Conservation (phyloP, 805 yeast genomes). For the Barnettozyma sp. region DNA sequence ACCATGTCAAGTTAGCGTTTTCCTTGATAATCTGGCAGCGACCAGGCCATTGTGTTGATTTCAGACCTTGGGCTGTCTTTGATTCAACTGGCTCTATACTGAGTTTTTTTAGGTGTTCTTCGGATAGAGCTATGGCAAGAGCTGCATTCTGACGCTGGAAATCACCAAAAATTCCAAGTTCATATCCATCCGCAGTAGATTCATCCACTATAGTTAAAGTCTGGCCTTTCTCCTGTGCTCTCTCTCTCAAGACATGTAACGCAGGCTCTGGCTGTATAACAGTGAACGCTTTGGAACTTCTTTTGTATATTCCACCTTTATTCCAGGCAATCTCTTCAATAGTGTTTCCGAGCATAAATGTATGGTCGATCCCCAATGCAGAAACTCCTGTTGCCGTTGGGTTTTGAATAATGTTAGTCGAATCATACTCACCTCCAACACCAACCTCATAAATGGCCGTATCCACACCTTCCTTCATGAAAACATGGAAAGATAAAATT, state of each 20-base stretch:
- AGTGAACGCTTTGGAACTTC: conserved; percentile 56
- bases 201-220: conserved; percentile 45
- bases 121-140: conserved; percentile 67
- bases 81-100: conserved; percentile 31
- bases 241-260: conserved; percentile 45
- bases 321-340: conserved; percentile 92
- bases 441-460: conserved; percentile 97
- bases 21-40: conserved; percentile 70
- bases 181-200: conserved; percentile 25
- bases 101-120: conserved; percentile 47
- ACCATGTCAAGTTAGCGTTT: conserved; percentile 54
- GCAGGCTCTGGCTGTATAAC: conserved; percentile 55
- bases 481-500: conserved; percentile 82
- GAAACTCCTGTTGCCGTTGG: conserved; percentile 86
- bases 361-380: conserved; percentile 85
- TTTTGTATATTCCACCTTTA: conserved; percentile 87
- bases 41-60: conserved; percentile 84
- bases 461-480: conserved; percentile 81
- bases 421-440: conserved; percentile 95
- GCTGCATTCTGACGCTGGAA: conserved; percentile 87
- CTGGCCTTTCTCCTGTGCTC: conserved; percentile 62
- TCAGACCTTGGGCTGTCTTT: conserved; percentile 45
- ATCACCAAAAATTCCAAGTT: conserved; percentile 73
- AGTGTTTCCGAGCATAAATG: conserved; percentile 73
- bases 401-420: conserved; percentile 77